Evolutionary conservation across 305 asterid species (phyloP).

Genomic region (Solanum chacoense): DNA sequence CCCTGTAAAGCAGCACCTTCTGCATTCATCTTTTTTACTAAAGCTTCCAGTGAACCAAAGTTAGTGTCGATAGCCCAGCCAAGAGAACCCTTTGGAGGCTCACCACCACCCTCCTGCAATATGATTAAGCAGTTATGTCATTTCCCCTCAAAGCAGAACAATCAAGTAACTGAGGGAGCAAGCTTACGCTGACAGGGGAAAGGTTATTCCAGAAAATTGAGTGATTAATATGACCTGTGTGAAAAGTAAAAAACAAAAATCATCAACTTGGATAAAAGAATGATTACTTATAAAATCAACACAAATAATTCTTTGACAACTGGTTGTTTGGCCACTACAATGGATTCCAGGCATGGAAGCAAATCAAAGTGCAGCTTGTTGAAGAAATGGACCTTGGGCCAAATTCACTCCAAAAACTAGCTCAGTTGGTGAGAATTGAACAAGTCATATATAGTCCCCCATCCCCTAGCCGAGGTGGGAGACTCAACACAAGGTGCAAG

Average conservation of each 20-base stretch:
- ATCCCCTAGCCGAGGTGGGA: not conserved
- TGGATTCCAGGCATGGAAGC: not conserved
- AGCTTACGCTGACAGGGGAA: conserved; percentile 44
- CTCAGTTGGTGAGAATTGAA: not conserved
- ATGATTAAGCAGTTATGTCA: not conserved
- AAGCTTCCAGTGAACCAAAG: conserved; percentile 75
- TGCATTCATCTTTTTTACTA: conserved; percentile 73
- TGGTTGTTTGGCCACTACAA: not conserved
- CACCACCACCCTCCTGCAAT: conserved; percentile 87
- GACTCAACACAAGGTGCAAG: not conserved
- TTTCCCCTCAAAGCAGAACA: not conserved
- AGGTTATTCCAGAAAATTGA: conserved; percentile 77
- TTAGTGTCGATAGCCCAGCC: conserved; percentile 58
- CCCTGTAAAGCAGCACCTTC: conserved; percentile 98
- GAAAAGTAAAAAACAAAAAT: not conserved
- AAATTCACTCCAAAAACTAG: not conserved
- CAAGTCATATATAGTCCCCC: not conserved
- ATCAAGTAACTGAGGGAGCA: not conserved
- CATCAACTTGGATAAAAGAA: not conserved
- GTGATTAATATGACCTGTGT: conserved; percentile 59
- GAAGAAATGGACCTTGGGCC: not conserved
- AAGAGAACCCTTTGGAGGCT: conserved; percentile 65
- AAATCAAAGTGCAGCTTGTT: not conserved
- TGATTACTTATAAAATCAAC: not conserved
- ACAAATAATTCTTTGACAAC: not conserved